Percentiles rank a stretch among this genome's conserved stretches.
These are phyloP conservation scores for Strobilomyces dryophilus DNA, from an alignment of 768 basidiomycete species.

Conservation along the genomic window DNA sequence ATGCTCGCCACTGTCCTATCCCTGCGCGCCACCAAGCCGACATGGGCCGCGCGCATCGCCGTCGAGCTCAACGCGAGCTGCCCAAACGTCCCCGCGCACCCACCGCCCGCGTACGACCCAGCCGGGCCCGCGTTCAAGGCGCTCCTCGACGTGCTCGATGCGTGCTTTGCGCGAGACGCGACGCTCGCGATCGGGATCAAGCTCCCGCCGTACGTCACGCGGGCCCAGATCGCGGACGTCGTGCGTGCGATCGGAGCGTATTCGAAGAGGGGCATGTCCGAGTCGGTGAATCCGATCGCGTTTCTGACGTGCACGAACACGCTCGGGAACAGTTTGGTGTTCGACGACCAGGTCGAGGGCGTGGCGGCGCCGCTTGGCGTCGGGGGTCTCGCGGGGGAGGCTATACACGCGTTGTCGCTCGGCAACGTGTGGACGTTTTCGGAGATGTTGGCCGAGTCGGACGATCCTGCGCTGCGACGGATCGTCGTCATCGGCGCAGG, in stretches of 20 bases:
- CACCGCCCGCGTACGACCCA: slow-evolving; percentile 67
- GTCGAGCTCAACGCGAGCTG: no score
- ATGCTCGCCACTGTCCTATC: slow-evolving; percentile 56
- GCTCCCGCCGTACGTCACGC: slow-evolving; percentile 69
- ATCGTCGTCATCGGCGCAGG: slow-evolving; percentile 78
- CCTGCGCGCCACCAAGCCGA: no score
- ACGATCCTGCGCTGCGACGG: slow-evolving; percentile 37
- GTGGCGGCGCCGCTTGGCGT: slow-evolving; percentile 52
- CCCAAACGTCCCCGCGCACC: slow-evolving; percentile 30
- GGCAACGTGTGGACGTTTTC: slow-evolving; percentile 72
- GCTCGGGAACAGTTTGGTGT: slow-evolving; percentile 64
- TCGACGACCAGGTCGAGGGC: slow-evolving; percentile 46
- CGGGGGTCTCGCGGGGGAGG: slow-evolving; percentile 76
- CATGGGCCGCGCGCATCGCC: no score
- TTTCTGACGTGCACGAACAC: slow-evolving; percentile 83
- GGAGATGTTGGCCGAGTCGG: slow-evolving; percentile 42
- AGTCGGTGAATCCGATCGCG: slow-evolving; percentile 47
- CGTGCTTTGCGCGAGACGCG: slow-evolving; percentile 44
- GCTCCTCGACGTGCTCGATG: slow-evolving; percentile 52
- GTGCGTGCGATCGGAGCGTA: slow-evolving; percentile 44
- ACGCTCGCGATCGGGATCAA: slow-evolving; percentile 71
- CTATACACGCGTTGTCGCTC: slow-evolving; percentile 69
- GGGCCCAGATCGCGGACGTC: slow-evolving; percentile 56
- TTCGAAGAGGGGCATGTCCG: slow-evolving; percentile 18
- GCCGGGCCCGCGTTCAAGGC: slow-evolving; percentile 38